phyloP scores from a whole-genome alignment of 78 protist genomes.

The Diacronema lutheri region DNA sequence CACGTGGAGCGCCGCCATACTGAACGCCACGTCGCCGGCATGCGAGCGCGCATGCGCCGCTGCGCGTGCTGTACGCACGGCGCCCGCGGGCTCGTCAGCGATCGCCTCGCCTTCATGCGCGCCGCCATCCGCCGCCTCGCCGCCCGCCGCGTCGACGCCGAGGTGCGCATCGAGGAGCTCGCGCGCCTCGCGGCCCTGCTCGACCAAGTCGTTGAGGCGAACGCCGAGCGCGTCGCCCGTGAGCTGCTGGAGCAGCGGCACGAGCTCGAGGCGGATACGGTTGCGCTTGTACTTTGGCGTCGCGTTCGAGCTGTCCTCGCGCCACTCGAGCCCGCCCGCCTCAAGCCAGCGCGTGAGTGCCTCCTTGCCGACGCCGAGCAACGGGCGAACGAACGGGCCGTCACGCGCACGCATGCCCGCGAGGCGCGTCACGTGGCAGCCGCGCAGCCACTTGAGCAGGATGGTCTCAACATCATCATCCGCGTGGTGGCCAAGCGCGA shows the following conservation, averaged over 20 bases:
- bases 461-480: not conserved
- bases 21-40: no score
- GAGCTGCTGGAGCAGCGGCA: slow-evolving; percentile 8
- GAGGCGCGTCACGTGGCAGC: not conserved
- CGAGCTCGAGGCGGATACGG: not conserved
- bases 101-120: no score
- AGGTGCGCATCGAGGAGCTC: not conserved
- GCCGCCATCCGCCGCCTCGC: no score
- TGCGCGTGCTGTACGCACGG: no score
- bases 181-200: not conserved
- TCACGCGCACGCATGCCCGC: not conserved
- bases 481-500: not conserved
- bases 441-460: not conserved
- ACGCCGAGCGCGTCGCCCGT: not conserved
- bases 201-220: not conserved
- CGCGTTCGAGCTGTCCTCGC: not conserved
- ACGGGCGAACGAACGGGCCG: slow-evolving; percentile 5
- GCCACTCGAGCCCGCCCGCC: not conserved
- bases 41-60: no score
- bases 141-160: no score
- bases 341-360: not conserved
- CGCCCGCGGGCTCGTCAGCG: no score
- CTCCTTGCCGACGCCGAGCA: not conserved
- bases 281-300: not conserved
- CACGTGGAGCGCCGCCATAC: no score